These are phyloP conservation scores for Hypericum perforatum DNA, from an alignment of 345 rosid species.

Conservation along the genomic window DNA sequence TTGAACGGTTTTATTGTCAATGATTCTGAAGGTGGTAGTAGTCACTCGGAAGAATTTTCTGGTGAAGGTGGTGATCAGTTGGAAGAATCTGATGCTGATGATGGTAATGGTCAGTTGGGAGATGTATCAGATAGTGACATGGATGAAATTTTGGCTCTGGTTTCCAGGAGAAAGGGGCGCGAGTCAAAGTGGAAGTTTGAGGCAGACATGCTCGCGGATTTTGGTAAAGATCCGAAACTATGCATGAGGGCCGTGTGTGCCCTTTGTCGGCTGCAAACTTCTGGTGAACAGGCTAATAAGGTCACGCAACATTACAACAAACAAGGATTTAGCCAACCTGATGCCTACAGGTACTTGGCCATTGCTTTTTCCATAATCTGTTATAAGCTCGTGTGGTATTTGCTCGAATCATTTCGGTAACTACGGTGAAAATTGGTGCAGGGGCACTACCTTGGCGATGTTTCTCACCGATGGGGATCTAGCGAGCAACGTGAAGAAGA, in stretches of 20 bases:
- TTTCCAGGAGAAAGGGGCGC: conserved; percentile 40
- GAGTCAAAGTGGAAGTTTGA: conserved; percentile 42
- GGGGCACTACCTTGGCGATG: conserved; percentile 46
- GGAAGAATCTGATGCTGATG: conserved; percentile 7
- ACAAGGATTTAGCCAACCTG: conserved; percentile 61
- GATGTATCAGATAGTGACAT: conserved; percentile 37
- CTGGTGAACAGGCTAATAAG: conserved; percentile 37
- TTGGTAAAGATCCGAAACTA: conserved; percentile 51
- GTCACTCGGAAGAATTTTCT: conserved; percentile 3
- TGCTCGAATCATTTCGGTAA: not conserved
- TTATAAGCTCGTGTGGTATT: not conserved
- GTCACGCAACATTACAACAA: conserved; percentile 30
- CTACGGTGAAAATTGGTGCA: conserved; percentile 12
- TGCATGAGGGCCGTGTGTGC: conserved; percentile 88
- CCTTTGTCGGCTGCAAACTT: conserved; percentile 53
- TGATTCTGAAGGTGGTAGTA: conserved; percentile 15
- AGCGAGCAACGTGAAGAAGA: conserved; percentile 41
- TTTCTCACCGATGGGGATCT: conserved; percentile 55
- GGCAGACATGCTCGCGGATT: conserved; percentile 62
- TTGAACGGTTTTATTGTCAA: conserved; percentile 44
- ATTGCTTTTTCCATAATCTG: no score
- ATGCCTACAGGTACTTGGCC: conserved; percentile 45
- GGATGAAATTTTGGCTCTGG: conserved; percentile 27
- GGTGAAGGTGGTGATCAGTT: conserved; percentile 2
- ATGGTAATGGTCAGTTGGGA: conserved; percentile 13